phyloP scores from a whole-genome alignment of 2,329 filamentous ascomycete genomes.

The Exophiala bonariae region DNA sequence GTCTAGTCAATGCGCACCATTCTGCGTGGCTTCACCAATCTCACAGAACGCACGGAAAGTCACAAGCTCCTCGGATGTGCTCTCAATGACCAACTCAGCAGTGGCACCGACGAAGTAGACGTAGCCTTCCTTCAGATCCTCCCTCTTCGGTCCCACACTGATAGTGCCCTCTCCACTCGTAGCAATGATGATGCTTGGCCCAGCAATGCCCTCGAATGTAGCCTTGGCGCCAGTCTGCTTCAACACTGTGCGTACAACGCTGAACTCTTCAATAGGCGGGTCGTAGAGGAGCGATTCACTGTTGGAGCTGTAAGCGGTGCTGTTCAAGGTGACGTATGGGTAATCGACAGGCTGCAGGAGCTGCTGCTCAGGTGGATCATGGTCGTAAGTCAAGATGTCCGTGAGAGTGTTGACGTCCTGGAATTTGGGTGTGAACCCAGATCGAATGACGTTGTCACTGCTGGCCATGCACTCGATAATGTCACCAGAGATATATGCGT shows the following conservation, averaged over 20 bases:
- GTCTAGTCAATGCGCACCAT: conserved; percentile 25
- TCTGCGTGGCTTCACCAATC: conserved; percentile 52
- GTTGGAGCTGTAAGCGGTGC: conserved; percentile 74
- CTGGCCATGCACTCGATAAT: conserved; percentile 99
- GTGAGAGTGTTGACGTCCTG: conserved; percentile 91
- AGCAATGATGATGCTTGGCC: conserved; percentile 91
- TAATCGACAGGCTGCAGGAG: conserved; percentile 88
- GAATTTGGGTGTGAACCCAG: conserved; percentile 97
- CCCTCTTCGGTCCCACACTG: conserved; percentile 76
- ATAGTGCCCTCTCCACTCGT: conserved; percentile 81
- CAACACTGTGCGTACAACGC: conserved; percentile 78
- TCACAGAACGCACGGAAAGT: conserved; percentile 96
- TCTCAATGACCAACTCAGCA: conserved; percentile 79
- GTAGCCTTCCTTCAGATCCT: conserved; percentile 71
- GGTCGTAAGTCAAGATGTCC: conserved; percentile 90
- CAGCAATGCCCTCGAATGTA: conserved; percentile 82
- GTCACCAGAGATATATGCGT: conserved; percentile 76
- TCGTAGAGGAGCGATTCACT: conserved; percentile 79
- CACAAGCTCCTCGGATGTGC: conserved; percentile 67
- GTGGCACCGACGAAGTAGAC: conserved; percentile 86
- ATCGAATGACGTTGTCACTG: conserved; percentile 97
- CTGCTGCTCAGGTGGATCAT: conserved; percentile 90
- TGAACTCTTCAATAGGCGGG: conserved; percentile 95
- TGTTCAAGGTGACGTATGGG: conserved; percentile 79
- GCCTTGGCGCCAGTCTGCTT: conserved; percentile 72